phyloP scores from a whole-genome alignment of 75 land plant species.

The Pseudotsuga menziesii region DNA sequence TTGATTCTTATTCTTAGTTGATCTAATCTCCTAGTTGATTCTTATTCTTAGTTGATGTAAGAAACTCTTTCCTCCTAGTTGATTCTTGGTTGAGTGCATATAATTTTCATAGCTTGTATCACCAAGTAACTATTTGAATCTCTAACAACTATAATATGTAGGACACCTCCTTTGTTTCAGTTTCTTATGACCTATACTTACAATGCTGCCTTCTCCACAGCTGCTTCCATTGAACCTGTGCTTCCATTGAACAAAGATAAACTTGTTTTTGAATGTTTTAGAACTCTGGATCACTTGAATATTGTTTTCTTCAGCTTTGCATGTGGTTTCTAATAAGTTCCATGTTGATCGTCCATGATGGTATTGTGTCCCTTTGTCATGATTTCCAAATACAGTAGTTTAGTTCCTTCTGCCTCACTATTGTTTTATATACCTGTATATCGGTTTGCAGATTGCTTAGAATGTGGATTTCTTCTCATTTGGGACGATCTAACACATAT shows the following conservation, averaged over 20 bases:
- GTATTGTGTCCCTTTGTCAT: too few species aligned
- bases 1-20: too few species aligned
- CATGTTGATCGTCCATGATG: too few species aligned
- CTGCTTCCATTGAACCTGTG: background rate
- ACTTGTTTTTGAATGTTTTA: background rate
- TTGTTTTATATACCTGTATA: background rate
- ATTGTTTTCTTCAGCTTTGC: background rate
- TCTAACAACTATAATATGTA: too few species aligned
- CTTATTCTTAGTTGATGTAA: too few species aligned
- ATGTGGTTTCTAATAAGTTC: too few species aligned
- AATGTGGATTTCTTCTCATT: constrained; percentile 95
- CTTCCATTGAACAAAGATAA: background rate
- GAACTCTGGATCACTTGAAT: background rate
- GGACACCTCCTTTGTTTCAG: too few species aligned
- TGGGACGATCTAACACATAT: constrained; percentile 98
- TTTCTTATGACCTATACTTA: background rate
- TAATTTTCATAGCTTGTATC: too few species aligned
- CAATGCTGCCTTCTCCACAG: background rate
- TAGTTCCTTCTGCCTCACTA: background rate
- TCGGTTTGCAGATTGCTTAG: constrained; percentile 69
- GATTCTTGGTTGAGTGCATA: too few species aligned
- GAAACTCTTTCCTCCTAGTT: too few species aligned
- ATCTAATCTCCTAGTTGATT: too few species aligned
- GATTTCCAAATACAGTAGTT: background rate
- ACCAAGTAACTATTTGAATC: too few species aligned